Evolutionary conservation across 352 stramenopile genomes (phyloP), one percentile per base, ranked within the genome.

Genomic region (Phytophthora fragariaefolia): DNA sequence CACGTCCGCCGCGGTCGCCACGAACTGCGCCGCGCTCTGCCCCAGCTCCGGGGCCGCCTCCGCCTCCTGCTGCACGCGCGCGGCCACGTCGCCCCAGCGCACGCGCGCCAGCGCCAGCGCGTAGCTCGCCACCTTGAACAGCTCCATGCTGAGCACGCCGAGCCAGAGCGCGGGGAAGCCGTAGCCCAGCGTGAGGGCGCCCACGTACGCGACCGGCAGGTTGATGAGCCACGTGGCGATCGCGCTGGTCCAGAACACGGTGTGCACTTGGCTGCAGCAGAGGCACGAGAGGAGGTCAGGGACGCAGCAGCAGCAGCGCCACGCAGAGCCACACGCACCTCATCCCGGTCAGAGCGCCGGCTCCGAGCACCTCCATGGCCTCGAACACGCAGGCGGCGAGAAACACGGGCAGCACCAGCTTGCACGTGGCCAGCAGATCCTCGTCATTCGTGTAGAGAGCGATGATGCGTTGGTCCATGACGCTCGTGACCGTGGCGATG

Each of bases 151-250:
- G n/a, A 89, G 47, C 30, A 90, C 77, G 17, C 82, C 82, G 40
- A 77, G 36, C 82, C 84, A 93, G 30, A 93, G 76, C 20, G 77
- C 85, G 3, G 76, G 71, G 40, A 93, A 90, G 6, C 82, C 82
- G 38, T 80, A 83, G 23, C 77, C 76, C 27, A 89, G 32, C 3
- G 73, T 82, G 32, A 91, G 63, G 17, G 69, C 74, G 73, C 58
- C 62, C 5, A 56, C 17, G 59, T 91, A 91, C 17, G 82, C 81
- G 32, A 89, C 69, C 3, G 85, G 82, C 3, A 93, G 62, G 28
- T 91, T 86, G 61, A 93, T 72, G 50, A 74, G 61, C 85, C 85
- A 93, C 51, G 82, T 90, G 26, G 79, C 81, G 54, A 89, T 59
- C 20, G 76, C 80, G 53, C 80, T 92, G 20, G 76, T 81, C 74